Evolutionary conservation across 345 rosid species (phyloP).

Genomic region (Viola odorata): DNA sequence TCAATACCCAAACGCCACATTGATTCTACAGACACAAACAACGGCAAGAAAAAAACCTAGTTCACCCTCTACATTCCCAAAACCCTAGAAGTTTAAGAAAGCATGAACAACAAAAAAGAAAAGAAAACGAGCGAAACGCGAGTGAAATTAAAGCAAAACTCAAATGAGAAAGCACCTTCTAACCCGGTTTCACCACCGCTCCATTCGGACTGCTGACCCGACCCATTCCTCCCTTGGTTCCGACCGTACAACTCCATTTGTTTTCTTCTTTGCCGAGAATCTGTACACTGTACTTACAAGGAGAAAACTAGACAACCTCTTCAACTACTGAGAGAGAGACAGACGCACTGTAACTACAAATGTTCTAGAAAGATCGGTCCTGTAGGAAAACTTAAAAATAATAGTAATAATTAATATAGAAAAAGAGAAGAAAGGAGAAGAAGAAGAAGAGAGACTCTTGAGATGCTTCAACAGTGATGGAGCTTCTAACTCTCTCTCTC

Average conservation of each 20-base stretch:
- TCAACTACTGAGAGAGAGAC: too few species aligned
- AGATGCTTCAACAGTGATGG: too few species aligned
- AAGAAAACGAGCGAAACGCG: not conserved
- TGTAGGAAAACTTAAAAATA: too few species aligned
- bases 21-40: slow-evolving; percentile 10
- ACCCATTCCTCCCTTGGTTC: slow-evolving; percentile 44
- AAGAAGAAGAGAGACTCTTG: too few species aligned
- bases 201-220: slow-evolving; percentile 37
- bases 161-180: slow-evolving; percentile 17
- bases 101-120: slow-evolving; percentile 1
- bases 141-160: slow-evolving; percentile 6
- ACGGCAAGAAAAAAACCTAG: slow-evolving; percentile 24
- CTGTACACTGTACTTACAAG: slow-evolving; percentile 35
- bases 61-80: slow-evolving; percentile 3
- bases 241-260: slow-evolving; percentile 73
- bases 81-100: slow-evolving; percentile 12
- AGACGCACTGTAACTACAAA: too few species aligned
- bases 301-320: too few species aligned
- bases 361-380: too few species aligned
- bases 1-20: slow-evolving; percentile 18
- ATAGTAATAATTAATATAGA: too few species aligned
- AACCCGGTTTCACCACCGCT: slow-evolving; percentile 14
- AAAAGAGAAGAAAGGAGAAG: too few species aligned
- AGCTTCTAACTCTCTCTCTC: too few species aligned
- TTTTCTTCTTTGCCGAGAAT: slow-evolving; percentile 6